Base-by-base conservation (phyloP, 345 rosid species). In the Angophora floribunda region DNA sequence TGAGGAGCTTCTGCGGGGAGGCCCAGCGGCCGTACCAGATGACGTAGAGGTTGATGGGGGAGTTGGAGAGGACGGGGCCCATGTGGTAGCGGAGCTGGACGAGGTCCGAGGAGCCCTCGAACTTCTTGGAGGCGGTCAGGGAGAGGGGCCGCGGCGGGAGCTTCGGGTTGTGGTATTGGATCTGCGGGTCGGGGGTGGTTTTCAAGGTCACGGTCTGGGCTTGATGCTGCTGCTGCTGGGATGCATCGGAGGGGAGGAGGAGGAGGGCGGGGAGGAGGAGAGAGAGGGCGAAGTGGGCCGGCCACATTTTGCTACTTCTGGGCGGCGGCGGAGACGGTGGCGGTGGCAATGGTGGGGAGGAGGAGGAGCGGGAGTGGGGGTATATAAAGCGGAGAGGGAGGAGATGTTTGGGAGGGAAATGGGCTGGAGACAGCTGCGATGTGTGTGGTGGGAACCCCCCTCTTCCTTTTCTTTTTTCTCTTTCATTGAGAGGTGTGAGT, bases 1-100 rank as follows among this genome's bases (percentile, higher is more conserved):
- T 97, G 82, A 96, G 92, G 75, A 92, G 91, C 51, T 98, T 95
- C 16, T 97, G 98, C 21, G 94, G 51, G 3, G 45, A 70, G 2
- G 94, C 21, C 99, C 99, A 98, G 2, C 85, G 91, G 45, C 99
- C 99, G 93, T 98, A 98, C 99, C 99, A 98, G 85, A 98, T 93
- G 67, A 97, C 92, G 91, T 97, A 95, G 88, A 98, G 92, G 91
- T 96, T 98, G 80, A 98, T 96, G 6, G 98, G 99, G 2, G 96
- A 85, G 16, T 98, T 94, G 14, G 99, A 95, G 82, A 98, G 98
- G 7, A 98, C 99, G 0, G 99, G 99, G 26, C 99, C 99, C 99
- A 98, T 98, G 85, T 98, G 99, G 95, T 98, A 98, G 1, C 97
- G 96, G 90, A 98, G 98, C n/a, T 95, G 90, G 86, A 98, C 91